Evolutionary conservation across 108 stramenopile genomes (phyloP), one percentile per base, ranked within the genome.

Genomic region (Stephanodiscus minutulus): DNA sequence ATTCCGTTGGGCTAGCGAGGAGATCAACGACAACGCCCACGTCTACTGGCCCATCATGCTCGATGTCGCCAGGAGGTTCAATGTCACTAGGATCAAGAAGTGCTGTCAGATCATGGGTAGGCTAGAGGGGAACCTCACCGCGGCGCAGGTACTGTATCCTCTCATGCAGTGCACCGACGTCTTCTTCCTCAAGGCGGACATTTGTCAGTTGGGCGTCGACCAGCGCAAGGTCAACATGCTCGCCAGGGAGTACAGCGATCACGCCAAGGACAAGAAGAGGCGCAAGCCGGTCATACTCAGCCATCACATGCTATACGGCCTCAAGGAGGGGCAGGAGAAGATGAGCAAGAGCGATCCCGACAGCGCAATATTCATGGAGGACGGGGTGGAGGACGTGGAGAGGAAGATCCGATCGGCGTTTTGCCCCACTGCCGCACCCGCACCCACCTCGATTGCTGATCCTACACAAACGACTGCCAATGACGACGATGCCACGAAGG

Each of bases 51-150:
- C 95, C 5, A 87, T 84, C 41, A 97, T 99, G 92, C 84, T 99
- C 67, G 99, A 99, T 64, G 91, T 99, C 20, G 99, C 99, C 8
- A 76, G 97, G 63, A 79, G 95, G 22, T 96, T 94, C 89, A 97
- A 93, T 69, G 76, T 96, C 24, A 94, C 96, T 1, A 79, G 98
- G 44, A 95, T 98, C 71, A 94, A 96, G 73, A 94, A 96, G 67
- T 99, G 99, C 80, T 98, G 98, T 73, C 96, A 97, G 59, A 99
- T 99, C 77, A 99, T 99, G 99, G 99, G 99, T 12, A 83, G 99
- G 22, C 48, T 94, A 50, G 98, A 99, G 71, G 92, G 95, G 37
- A 90, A 79, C 61, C 84, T 99, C 63, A 94, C 96, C 11, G 86
- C 97, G 18, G 98, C 98, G 12, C 99, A 99, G 72, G 87, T 99